These are phyloP conservation scores for Cercospora sojina DNA, from an alignment of 2,329 filamentous ascomycete genomes.

Conservation along the genomic window DNA sequence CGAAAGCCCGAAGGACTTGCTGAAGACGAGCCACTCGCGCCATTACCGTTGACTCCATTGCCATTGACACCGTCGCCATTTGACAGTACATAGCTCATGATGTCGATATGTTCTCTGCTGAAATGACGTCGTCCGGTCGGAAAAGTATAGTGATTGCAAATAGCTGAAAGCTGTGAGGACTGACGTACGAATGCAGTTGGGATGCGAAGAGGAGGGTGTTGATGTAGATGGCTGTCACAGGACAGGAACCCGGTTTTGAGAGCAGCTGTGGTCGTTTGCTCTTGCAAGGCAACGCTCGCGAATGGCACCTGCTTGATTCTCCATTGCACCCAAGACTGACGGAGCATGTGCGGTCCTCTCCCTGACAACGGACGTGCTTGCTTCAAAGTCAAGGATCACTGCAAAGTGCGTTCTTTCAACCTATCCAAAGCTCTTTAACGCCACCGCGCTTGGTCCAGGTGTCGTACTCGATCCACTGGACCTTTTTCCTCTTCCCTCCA, in stretches of 20 bases:
- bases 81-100: neutral
- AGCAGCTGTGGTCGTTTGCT: neutral
- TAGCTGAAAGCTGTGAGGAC: neutral
- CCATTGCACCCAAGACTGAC: neutral
- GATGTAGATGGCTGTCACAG: neutral
- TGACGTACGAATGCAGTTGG: neutral
- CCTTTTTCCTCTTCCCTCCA: slow-evolving; percentile 62
- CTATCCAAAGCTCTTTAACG: slow-evolving; percentile 58
- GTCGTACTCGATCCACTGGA: slow-evolving; percentile 86
- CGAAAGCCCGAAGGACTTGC: neutral
- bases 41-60: neutral
- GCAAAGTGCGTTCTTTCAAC: slow-evolving; percentile 14
- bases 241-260: neutral
- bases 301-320: neutral
- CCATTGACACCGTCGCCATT: neutral
- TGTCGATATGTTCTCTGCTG: neutral
- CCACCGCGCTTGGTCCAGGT: slow-evolving; percentile 60
- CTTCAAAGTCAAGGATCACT: neutral
- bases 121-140: neutral
- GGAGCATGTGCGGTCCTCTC: neutral
- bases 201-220: neutral
- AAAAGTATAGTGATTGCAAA: neutral
- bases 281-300: neutral
- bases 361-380: neutral
- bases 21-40: neutral